Evolutionary conservation across 306 rosid genomes (phyloP).

Genomic region (Trifolium pratense): DNA sequence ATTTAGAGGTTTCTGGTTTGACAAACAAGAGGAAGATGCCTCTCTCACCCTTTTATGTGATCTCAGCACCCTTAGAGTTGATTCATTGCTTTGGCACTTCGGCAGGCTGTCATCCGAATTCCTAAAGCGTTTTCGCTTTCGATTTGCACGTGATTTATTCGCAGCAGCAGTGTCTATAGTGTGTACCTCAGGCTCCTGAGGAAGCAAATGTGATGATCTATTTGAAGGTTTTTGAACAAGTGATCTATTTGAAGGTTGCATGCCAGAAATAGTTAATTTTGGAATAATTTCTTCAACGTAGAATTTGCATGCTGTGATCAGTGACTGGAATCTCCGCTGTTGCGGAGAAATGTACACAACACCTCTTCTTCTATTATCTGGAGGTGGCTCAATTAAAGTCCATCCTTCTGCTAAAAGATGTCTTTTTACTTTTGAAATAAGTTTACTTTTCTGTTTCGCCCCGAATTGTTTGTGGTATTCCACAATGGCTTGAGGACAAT

Average conservation of each 20-base stretch:
- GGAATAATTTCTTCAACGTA: constrained; percentile 42
- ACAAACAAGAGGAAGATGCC: constrained; percentile 44
- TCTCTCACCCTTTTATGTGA: constrained; percentile 67
- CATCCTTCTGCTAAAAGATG: constrained; percentile 63
- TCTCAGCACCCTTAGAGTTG: constrained; percentile 47
- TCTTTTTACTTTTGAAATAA: constrained; percentile 49
- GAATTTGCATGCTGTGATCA: constrained; percentile 53
- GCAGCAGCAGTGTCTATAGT: constrained; percentile 26
- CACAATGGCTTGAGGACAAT: constrained; percentile 55
- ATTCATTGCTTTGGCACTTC: constrained; percentile 33
- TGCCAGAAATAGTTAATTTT: constrained; percentile 28
- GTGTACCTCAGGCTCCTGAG: constrained; percentile 27
- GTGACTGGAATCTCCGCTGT: constrained; percentile 37
- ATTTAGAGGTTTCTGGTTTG: constrained; percentile 64
- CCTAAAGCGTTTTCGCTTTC: constrained; percentile 31
- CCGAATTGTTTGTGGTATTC: constrained; percentile 39
- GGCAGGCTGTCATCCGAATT: background rate
- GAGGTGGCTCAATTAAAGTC: constrained; percentile 43
- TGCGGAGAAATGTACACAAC: constrained; percentile 55
- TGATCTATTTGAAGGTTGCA: constrained; percentile 40
- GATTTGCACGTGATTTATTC: constrained; percentile 39
- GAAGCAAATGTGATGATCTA: constrained; percentile 46
- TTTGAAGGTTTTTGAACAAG: constrained; percentile 39
- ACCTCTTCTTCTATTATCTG: constrained; percentile 40
- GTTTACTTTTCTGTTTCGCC: background rate